Evolutionary conservation across 2,329 filamentous ascomycete species (phyloP), one percentile per base, ranked within the genome.

Genomic region (Penicillium crustosum): DNA sequence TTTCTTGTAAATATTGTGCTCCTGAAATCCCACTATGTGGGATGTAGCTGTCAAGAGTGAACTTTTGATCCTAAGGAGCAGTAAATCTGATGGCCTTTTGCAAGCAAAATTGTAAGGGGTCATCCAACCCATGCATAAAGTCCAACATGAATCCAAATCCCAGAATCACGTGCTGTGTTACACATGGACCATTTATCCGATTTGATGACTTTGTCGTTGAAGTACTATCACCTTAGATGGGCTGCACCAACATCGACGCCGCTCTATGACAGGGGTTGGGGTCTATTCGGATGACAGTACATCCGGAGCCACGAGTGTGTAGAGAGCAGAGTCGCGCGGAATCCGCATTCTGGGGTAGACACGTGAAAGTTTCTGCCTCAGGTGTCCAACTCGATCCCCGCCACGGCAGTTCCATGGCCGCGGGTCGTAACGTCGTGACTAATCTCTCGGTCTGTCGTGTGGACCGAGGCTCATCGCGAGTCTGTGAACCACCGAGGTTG

Each of bases 391-490:
- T 17, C 4, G 7, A 36, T 41, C 42, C 57, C 51, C 47, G 44
- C 51, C 45, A 25, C 42, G 51, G 42, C 36, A 27, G 12, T 39
- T 49, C 19, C 12, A 17, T 23, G 31, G 31, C 31, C 13, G 31
- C 43, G 35, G 9, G 29, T 31, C 12, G 29, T 33, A 33, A 33
- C 31, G 47, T 43, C 3, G 33, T 55, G 55, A 53, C 55, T 57
- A 57, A 57, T 44, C 55, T 42, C 44, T 56, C 54, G 48, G 48
- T 29, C 39, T 33, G 3, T 17, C 13, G 6, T 35, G 33, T 64
- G 60, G 53, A 48, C 63, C 63, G 63, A 65, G 63, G 63, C 61
- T 60, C 49, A 55, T 58, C 33, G 48, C 33, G 17, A 53, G 33
- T 38, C 41, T 60, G 56, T 53, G 54, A 60, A 57, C 41, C 53